Evolutionary conservation across 2,329 filamentous ascomycete genomes (phyloP).

Genomic region (Fusarium sp.): DNA sequence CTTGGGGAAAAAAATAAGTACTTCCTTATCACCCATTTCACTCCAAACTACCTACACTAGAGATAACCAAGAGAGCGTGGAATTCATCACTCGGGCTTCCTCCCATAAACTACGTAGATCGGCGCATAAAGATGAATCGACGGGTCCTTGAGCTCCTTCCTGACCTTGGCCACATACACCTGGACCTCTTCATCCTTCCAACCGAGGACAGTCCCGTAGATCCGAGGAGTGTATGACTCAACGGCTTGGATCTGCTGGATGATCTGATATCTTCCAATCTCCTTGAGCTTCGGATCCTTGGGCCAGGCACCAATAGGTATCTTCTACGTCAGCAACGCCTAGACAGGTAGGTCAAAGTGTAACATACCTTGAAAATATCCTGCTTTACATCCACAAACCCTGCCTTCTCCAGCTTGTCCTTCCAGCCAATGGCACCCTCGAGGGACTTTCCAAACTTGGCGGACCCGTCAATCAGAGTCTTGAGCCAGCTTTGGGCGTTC

Average conservation of each 20-base stretch:
- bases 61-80: neutral
- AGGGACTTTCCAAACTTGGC: conserved; percentile 30
- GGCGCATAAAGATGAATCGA: conserved; percentile 32
- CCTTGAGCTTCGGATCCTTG: conserved; percentile 5
- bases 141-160: conserved; percentile 36
- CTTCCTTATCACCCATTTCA: neutral
- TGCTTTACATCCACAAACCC: conserved; percentile 27
- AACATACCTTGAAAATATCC: conserved; percentile 24
- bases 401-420: conserved; percentile 16
- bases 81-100: conserved; percentile 15
- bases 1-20: neutral
- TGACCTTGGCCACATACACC: conserved; percentile 33
- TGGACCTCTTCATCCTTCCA: conserved; percentile 33
- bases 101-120: conserved; percentile 27
- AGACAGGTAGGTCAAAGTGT: neutral
- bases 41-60: neutral
- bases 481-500: conserved; percentile 22
- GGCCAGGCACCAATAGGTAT: conserved; percentile 30
- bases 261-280: conserved; percentile 24
- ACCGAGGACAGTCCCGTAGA: conserved; percentile 30
- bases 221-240: conserved; percentile 30
- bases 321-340: neutral
- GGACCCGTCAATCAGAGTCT: conserved; percentile 17
- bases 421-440: conserved; percentile 21
- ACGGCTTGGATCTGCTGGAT: conserved; percentile 33